Evolutionary conservation across 108 stramenopile genomes (phyloP), one percentile per base, ranked within the genome.

Genomic region (Bacterosira constricta): DNA sequence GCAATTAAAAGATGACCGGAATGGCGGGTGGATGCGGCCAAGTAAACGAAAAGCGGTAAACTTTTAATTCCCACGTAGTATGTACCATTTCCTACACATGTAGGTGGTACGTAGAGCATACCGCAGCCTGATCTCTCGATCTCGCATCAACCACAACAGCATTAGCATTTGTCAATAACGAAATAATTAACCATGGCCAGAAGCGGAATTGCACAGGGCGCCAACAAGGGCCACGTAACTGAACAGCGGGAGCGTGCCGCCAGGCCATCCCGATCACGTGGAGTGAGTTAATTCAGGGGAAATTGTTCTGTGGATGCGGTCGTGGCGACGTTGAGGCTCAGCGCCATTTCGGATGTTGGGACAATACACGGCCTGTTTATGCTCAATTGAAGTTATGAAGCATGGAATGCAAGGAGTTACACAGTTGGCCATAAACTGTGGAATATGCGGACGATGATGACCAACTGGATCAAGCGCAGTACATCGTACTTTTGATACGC

Each of bases 181-280:
- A 15, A 34, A 65, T n/a, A 51, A 34, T 30, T 25, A 65, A 92
- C 72, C 76, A 93, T 93, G 92, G 87, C 89, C 71, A 78, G 82
- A 77, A 85, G 57, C 58, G 95, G 95, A 88, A 65, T 85, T 64
- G 92, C 95, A 75, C 80, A 92, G 77, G 95, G 95, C 69, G 80
- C 80, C 69, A 83, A 88, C 71, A 80, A 71, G 63, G 95, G 95
- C 63, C 89, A 91, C 82, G 65, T 81, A 46, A 90, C 89, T 56
- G 76, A 85, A 9, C 59, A 79, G 61, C 78, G 79, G 50, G 90
- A 80, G 46, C 79, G 75, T 56, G 83, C 77, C 61, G 63, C 86
- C 38, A 88, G 87, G 85, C 81, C 89, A 44, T 75, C 84, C 31
- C 74, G 56, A 57, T 69, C 81, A 64, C 94, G 90, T 83, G 90